Conservation (phyloP, 805 yeast genomes). For the Candida dajiaensis region DNA sequence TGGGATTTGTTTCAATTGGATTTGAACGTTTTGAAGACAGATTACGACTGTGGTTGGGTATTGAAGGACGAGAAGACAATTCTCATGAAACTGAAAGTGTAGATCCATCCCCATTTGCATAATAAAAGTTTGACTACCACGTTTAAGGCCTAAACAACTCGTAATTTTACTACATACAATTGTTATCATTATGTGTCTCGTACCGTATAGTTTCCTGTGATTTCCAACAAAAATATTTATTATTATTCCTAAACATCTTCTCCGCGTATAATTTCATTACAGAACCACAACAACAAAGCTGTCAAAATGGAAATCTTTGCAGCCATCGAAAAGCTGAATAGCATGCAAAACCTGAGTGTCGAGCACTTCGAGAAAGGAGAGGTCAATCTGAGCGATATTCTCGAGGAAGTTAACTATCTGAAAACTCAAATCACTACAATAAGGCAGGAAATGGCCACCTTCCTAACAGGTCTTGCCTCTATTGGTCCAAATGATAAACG, state of each 20-base stretch:
- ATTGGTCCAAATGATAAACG: conserved; percentile 30
- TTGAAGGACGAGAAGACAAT: conserved; percentile 6
- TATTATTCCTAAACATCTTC: neutral
- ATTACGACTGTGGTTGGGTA: conserved; percentile 13
- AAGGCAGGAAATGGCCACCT: conserved; percentile 35
- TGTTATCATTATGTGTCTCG: neutral
- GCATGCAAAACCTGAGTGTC: conserved; percentile 21
- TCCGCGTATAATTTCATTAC: neutral
- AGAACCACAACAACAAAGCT: neutral
- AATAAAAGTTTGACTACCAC: too few species aligned
- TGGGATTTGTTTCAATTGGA: conserved; percentile 8
- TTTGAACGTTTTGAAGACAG: conserved; percentile 1
- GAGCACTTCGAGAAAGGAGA: conserved; percentile 38
- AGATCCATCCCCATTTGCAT: neutral
- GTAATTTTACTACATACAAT: neutral
- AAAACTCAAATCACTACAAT: conserved; percentile 24
- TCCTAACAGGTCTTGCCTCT: conserved; percentile 30
- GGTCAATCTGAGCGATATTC: conserved; percentile 27
- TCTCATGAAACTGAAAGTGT: conserved; percentile 3
- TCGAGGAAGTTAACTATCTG: conserved; percentile 31
- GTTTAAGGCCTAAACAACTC: neutral
- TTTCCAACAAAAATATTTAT: too few species aligned
- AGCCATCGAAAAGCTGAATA: conserved; percentile 24
- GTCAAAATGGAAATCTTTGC: conserved; percentile 23
- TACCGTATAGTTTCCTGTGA: neutral